A percentile compares a stretch with the other conserved stretches of the same genome.
phyloP scores from a whole-genome alignment of 2,329 filamentous ascomycete genomes.

The Aspergillus aculeatinus region DNA sequence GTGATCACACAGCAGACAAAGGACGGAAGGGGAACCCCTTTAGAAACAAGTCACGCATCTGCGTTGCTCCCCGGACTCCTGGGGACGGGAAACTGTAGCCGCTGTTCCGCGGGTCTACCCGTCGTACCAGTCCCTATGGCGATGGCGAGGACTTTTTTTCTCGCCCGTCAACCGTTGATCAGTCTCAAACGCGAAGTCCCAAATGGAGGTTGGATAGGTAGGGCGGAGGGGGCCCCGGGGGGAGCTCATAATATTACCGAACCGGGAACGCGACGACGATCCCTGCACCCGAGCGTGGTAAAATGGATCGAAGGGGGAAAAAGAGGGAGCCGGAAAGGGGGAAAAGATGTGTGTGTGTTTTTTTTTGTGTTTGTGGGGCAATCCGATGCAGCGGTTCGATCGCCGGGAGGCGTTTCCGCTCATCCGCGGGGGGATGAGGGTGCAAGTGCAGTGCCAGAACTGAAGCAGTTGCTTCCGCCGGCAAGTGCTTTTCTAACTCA shows the following conservation, averaged over 20 bases:
- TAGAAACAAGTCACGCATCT: background rate
- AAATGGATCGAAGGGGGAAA: background rate
- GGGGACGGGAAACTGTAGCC: conserved; percentile 10
- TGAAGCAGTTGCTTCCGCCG: background rate
- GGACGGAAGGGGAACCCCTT: conserved; percentile 3
- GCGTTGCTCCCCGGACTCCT: conserved; percentile 2
- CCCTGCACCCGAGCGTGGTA: conserved; percentile 1
- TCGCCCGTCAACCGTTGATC: background rate
- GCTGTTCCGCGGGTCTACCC: conserved; percentile 16
- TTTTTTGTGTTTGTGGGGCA: conserved; percentile 4
- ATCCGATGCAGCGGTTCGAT: conserved; percentile 21
- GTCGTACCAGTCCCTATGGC: background rate
- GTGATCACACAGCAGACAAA: background rate
- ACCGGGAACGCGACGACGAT: conserved; percentile 4
- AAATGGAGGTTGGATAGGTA: background rate
- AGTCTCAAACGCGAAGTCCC: conserved; percentile 2
- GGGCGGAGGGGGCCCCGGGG: background rate
- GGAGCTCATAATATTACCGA: background rate
- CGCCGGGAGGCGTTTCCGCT: conserved; percentile 6
- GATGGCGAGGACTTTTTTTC: background rate
- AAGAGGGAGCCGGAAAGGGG: conserved; percentile 1
- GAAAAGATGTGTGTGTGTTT: conserved; percentile 11
- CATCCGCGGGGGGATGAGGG: background rate
- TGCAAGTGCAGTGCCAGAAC: too few species aligned
- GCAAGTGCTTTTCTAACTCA: background rate